Percentiles rank a stretch among this genome's conserved stretches.
Evolutionary conservation across 2,329 filamentous ascomycete genomes (phyloP).

Genomic region (Penicillium sp.): DNA sequence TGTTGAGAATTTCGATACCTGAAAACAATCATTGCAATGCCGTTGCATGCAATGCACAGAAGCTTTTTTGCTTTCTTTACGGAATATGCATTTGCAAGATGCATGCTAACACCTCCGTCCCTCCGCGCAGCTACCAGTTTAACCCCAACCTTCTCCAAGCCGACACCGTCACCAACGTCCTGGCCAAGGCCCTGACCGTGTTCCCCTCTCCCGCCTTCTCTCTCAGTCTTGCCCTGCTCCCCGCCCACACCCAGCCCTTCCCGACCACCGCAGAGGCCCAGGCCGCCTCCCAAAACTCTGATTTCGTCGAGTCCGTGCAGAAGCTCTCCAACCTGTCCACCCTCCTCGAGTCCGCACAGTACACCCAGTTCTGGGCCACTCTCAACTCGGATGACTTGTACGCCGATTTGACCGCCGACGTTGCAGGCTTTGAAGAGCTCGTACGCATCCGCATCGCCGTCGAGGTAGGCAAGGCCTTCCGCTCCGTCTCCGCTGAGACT

Average conservation of each 20-base stretch:
- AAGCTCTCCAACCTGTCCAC: constrained; percentile 81
- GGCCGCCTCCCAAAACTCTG: constrained; percentile 38
- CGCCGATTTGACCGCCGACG: constrained; percentile 90
- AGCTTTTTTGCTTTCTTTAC: neutral
- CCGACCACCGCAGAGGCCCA: constrained; percentile 48
- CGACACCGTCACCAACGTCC: constrained; percentile 97
- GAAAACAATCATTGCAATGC: constrained; percentile 48
- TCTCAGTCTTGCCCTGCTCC: constrained; percentile 88
- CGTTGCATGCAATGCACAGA: constrained; percentile 12
- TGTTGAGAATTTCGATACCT: constrained; percentile 71
- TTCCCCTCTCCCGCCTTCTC: constrained; percentile 96
- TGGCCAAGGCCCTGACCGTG: constrained; percentile 95
- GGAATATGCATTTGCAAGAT: neutral
- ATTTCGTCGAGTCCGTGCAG: constrained; percentile 78
- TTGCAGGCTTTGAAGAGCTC: constrained; percentile 89
- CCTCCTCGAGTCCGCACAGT: constrained; percentile 85
- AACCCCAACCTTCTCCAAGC: constrained; percentile 97
- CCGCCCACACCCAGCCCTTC: constrained; percentile 69
- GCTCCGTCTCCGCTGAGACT: constrained; percentile 64
- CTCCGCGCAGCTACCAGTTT: constrained; percentile 79
- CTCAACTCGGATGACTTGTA: constrained; percentile 92
- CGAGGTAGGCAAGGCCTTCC: constrained; percentile 75
- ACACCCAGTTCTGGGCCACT: constrained; percentile 86
- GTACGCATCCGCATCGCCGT: constrained; percentile 85
- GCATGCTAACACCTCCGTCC: constrained; percentile 10